Conservation (phyloP, 2,329 filamentous ascomycete species). For the Fusarium brachygibbosum region DNA sequence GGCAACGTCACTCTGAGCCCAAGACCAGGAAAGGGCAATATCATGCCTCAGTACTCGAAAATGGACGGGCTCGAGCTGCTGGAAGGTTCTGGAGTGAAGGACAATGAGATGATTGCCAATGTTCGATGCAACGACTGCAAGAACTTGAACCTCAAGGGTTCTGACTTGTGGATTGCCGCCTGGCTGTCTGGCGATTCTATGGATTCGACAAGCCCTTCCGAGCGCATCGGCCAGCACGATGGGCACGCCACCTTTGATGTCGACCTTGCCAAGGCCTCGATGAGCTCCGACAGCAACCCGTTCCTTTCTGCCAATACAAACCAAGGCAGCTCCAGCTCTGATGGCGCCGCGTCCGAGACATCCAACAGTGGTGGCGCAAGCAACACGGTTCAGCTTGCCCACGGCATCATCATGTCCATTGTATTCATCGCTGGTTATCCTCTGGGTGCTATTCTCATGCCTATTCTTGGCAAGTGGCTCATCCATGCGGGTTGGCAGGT, state of each 20-base stretch:
- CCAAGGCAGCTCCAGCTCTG: constrained; percentile 14
- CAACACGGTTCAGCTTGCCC: constrained; percentile 56
- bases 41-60: constrained; percentile 61
- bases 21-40: constrained; percentile 63
- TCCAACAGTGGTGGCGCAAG: constrained; percentile 27
- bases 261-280: constrained; percentile 62
- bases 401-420: constrained; percentile 73
- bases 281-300: constrained; percentile 65
- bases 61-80: constrained; percentile 66
- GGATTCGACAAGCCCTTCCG: constrained; percentile 56
- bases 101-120: constrained; percentile 70
- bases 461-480: constrained; percentile 68
- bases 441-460: constrained; percentile 71
- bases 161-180: constrained; percentile 66
- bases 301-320: constrained; percentile 54
- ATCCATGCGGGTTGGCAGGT: constrained; percentile 70
- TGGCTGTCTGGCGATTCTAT: constrained; percentile 65
- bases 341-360: constrained; percentile 29
- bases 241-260: constrained; percentile 59
- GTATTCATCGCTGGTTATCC: constrained; percentile 72
- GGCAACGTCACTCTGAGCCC: constrained; percentile 74
- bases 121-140: constrained; percentile 68
- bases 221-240: constrained; percentile 63
- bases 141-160: constrained; percentile 58
- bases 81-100: constrained; percentile 68